phyloP scores from a whole-genome alignment of 2,329 filamentous ascomycete species.

The Monascus ruber region DNA sequence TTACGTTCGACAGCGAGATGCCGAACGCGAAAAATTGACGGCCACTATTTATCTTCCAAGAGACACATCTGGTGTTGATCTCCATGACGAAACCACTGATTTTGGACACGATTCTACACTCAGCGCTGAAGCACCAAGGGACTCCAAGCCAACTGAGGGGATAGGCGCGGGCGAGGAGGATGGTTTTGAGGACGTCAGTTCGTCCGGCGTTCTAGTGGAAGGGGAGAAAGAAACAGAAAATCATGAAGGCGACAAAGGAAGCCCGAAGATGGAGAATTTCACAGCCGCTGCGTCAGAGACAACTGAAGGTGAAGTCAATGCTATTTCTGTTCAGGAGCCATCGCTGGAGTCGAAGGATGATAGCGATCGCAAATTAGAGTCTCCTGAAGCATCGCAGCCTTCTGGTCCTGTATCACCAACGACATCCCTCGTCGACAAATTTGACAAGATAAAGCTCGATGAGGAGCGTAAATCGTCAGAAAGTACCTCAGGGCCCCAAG shows the following conservation, averaged over 20 bases:
- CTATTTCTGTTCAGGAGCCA: slow-evolving; percentile 69
- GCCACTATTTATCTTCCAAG: slow-evolving; percentile 51
- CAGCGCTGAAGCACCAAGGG: slow-evolving; percentile 46
- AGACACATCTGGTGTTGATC: slow-evolving; percentile 45
- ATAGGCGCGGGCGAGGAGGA: slow-evolving; percentile 79
- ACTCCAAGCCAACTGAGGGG: slow-evolving; percentile 60
- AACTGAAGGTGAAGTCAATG: slow-evolving; percentile 47
- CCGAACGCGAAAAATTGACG: slow-evolving; percentile 68
- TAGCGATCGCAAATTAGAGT: slow-evolving; percentile 3
- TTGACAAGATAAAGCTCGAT: slow-evolving; percentile 48
- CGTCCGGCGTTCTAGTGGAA: slow-evolving; percentile 59
- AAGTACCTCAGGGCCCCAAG: slow-evolving; percentile 13
- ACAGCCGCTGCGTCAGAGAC: slow-evolving; percentile 9
- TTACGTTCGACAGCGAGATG: slow-evolving; percentile 67
- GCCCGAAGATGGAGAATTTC: slow-evolving; percentile 11
- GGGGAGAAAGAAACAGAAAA: slow-evolving; percentile 60
- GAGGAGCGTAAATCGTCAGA: slow-evolving; percentile 44
- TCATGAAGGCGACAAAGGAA: slow-evolving; percentile 25
- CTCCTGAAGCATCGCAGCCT: slow-evolving; percentile 13
- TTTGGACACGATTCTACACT: slow-evolving; percentile 33
- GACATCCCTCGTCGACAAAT: slow-evolving; percentile 43
- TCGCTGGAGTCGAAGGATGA: slow-evolving; percentile 49
- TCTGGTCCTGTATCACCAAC: slow-evolving; percentile 38
- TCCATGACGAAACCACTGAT: slow-evolving; percentile 35
- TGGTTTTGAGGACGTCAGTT: slow-evolving; percentile 78